Evolutionary conservation across 768 basidiomycete species (phyloP).

Genomic region (Xerocomus spinulosus): DNA sequence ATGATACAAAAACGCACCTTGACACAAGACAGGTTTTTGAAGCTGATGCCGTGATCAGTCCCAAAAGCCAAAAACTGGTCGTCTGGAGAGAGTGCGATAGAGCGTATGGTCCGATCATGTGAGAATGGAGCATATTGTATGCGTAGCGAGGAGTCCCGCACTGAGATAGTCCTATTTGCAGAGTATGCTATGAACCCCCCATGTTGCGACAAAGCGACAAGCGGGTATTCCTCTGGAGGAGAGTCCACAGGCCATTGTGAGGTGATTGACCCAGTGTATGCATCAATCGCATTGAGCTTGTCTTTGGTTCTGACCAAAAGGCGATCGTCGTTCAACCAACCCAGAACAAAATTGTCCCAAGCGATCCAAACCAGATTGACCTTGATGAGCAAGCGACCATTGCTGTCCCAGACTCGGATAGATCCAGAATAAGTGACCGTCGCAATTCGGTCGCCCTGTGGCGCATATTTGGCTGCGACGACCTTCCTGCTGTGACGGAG

Average conservation of each 20-base stretch:
- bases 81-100: too few species aligned
- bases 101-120: too few species aligned
- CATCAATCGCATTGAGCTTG: background rate
- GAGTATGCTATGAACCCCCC: background rate
- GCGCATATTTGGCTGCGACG: background rate
- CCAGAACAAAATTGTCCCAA: background rate
- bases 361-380: rapidly evolving
- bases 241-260: background rate
- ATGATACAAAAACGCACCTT: too few species aligned
- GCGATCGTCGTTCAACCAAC: background rate
- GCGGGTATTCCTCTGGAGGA: background rate
- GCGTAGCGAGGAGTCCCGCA: background rate
- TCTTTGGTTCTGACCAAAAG: background rate
- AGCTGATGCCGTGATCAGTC: too few species aligned
- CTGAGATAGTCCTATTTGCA: background rate
- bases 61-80: too few species aligned
- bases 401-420: background rate
- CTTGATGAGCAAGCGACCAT: background rate
- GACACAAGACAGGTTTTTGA: too few species aligned
- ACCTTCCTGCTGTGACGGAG: background rate
- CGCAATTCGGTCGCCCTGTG: background rate
- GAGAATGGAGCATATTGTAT: background rate
- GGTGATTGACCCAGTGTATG: background rate
- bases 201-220: background rate
- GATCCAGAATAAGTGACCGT: background rate